A percentile compares a stretch with the other conserved stretches of the same genome.
Evolutionary conservation across 495 filamentous ascomycete genomes (phyloP).

Genomic region (Chaetomidium leptoderma): DNA sequence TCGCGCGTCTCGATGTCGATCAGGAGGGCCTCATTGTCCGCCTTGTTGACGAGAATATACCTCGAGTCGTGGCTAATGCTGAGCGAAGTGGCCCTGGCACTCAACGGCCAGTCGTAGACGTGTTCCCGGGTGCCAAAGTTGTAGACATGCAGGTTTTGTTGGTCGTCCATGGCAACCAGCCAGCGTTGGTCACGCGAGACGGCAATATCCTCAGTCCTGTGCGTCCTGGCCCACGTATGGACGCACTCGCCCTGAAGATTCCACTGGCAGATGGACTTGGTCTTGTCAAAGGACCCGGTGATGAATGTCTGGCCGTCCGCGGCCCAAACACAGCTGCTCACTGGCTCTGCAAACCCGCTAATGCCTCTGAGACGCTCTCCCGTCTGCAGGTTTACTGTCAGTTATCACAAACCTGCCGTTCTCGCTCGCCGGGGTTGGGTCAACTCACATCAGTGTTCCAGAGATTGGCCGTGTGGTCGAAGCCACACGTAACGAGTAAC

Average conservation of each 20-base stretch:
- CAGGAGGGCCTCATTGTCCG: conserved; percentile 67
- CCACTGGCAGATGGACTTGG: conserved; percentile 65
- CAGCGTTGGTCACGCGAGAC: conserved; percentile 74
- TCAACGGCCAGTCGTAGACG: conserved; percentile 65
- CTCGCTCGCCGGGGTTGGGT: background rate
- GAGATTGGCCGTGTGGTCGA: conserved; percentile 67
- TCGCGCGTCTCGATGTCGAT: conserved; percentile 71
- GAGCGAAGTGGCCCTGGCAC: conserved; percentile 67
- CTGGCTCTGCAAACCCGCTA: conserved; percentile 68
- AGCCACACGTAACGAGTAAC: conserved; percentile 75
- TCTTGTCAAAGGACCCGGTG: conserved; percentile 70
- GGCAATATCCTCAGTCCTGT: conserved; percentile 78
- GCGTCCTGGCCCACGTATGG: conserved; percentile 60
- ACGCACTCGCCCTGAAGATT: conserved; percentile 51
- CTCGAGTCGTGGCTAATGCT: conserved; percentile 74
- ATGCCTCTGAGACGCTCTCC: conserved; percentile 62
- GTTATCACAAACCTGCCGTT: background rate
- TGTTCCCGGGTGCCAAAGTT: conserved; percentile 69
- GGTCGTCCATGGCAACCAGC: conserved; percentile 70
- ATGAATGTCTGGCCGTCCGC: conserved; percentile 74
- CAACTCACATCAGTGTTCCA: conserved; percentile 71
- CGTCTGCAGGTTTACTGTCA: conserved; percentile 47
- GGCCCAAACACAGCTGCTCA: conserved; percentile 82
- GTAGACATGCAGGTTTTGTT: conserved; percentile 71
- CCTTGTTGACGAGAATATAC: conserved; percentile 77